Base-by-base conservation (phyloP, 2,329 filamentous ascomycete genomes). In the Fusarium longipes region DNA sequence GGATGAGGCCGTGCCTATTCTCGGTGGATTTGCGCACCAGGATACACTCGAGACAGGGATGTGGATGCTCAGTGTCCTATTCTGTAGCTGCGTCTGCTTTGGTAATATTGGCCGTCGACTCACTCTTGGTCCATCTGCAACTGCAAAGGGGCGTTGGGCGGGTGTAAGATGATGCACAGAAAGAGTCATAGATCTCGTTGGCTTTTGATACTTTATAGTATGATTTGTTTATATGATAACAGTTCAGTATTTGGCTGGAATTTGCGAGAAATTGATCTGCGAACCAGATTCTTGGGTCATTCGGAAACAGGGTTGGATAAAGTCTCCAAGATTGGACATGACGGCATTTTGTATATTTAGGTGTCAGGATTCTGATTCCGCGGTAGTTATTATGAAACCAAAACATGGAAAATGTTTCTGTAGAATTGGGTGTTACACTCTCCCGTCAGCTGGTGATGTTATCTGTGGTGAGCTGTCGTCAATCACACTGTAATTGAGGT, bases 1-100 rank as follows among this genome's bases (percentile, higher is more conserved):
- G 8, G 58, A 62, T 8, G 63, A 67, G 17, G 27, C 20, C 12
- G 32, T 68, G 33, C 64, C 65, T 35, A 57, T 67, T 33, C 61
- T 84, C 65, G 87, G 82, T 67, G 87, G 85, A 43, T 82, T 86
- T 61, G 86, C 85, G 58, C 86, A 81, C 52, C 85, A 88, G 50
- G 87, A 92, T 70, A 88, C 82, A 8, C 77, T 93, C 2, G 92
- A 91, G 57, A 86, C 91, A 18, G 90, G 89, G 14, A 92, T 93
- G 6, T 99, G 96, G 95, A 91, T 97, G 74, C 84, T 95, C 24
- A 97, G 93, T 74, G 93, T 98, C 25, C 80, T 99, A 49, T 99
- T 97, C 77, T 97, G 96, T 79, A 96, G 93, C 74, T 93, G 93
- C 71, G 88, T 98, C 11, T 97, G 94, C 79, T 97, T 99, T 82